Conservation (phyloP, 129 eudicot genomes). For the Tagetes patula region DNA sequence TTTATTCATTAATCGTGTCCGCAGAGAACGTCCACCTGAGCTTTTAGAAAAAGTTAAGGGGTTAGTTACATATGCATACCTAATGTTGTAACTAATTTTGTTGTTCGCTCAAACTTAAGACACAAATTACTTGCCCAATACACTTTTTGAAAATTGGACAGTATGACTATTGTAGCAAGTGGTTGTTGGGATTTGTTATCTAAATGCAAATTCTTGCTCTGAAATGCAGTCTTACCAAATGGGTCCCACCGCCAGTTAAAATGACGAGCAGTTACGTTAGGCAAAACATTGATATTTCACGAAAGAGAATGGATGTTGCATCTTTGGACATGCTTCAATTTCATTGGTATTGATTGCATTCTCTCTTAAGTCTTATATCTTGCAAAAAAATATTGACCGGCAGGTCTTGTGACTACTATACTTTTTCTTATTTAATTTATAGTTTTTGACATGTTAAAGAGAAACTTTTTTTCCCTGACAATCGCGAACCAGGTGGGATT, state of each 20-base stretch:
- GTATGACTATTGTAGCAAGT: background rate
- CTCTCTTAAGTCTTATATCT: background rate
- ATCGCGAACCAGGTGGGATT: constrained; percentile 83
- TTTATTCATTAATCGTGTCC: constrained; percentile 85
- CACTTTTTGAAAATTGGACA: background rate
- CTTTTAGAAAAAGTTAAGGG: constrained; percentile 77
- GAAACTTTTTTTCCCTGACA: background rate
- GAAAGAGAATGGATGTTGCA: constrained; percentile 98
- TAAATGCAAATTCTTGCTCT: constrained; percentile 22
- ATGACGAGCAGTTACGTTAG: constrained; percentile 87
- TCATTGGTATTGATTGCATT: constrained; percentile 62
- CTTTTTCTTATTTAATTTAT: too few species aligned
- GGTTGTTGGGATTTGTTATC: background rate
- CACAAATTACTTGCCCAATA: background rate
- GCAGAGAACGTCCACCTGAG: constrained; percentile 97
- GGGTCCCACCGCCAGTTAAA: constrained; percentile 99
- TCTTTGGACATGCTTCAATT: constrained; percentile 98
- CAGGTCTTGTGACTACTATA: background rate
- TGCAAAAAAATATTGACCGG: constrained; percentile 3
- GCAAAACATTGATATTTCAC: constrained; percentile 72
- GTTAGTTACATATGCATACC: constrained; percentile 46
- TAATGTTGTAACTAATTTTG: background rate
- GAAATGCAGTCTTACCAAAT: constrained; percentile 82
- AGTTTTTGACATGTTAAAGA: background rate
- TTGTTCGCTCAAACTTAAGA: background rate